phyloP scores from a whole-genome alignment of 176 grass and related monocot genomes.

The Poa pratensis region DNA sequence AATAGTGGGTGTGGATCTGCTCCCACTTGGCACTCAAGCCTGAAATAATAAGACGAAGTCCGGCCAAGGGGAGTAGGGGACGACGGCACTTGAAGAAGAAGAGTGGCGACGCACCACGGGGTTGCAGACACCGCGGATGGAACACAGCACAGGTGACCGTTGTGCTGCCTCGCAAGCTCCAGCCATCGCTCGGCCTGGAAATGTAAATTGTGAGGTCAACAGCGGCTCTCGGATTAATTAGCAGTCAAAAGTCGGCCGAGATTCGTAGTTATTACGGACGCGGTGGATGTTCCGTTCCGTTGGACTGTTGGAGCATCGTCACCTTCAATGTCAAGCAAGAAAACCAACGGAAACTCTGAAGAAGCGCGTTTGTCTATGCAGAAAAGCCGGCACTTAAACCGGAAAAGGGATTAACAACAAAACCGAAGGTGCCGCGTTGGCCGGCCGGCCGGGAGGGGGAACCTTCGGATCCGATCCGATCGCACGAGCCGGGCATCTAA shows the following conservation, averaged over 20 bases:
- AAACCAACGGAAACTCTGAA: not conserved
- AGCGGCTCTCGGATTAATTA: not conserved
- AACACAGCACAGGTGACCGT: too few species aligned
- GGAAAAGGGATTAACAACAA: not conserved
- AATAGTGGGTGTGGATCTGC: not conserved
- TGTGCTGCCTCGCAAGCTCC: too few species aligned
- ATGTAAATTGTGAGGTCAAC: not conserved
- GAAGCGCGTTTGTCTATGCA: not conserved
- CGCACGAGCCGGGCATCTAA: not conserved
- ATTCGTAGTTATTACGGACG: not conserved
- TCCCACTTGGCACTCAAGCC: not conserved
- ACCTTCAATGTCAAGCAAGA: conserved; percentile 26
- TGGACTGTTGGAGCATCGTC: too few species aligned
- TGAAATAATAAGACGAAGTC: not conserved
- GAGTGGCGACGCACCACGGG: not conserved
- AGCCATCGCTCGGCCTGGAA: too few species aligned
- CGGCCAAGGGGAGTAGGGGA: not conserved
- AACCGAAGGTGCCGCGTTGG: not conserved
- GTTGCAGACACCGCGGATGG: too few species aligned
- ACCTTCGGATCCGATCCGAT: conserved; percentile 11
- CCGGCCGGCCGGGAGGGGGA: too few species aligned
- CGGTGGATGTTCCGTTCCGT: too few species aligned
- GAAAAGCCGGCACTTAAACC: not conserved
- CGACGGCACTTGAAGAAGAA: too few species aligned
- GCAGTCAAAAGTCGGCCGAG: not conserved